Evolutionary conservation across 2,329 filamentous ascomycete genomes (phyloP), one percentile per base, ranked within the genome.

Genomic region (Ophiostoma sp.): DNA sequence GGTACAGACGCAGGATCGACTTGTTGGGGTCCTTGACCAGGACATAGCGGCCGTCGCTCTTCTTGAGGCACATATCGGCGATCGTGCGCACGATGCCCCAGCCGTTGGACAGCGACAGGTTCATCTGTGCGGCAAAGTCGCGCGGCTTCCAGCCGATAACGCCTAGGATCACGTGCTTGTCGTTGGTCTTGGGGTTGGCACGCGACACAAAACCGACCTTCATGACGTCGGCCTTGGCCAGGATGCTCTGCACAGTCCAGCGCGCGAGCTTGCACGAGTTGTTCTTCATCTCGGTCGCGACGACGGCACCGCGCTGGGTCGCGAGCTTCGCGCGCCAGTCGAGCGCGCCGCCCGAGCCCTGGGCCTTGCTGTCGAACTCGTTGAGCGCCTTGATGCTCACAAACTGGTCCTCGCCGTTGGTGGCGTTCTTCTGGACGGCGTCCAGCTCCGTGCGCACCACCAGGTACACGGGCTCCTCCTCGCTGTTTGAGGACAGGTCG

Each of bases 271-370:
- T 99, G 90, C 92, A 96, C 77, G 89, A 93, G 87, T 99, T 99
- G 87, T 99, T 99, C 91, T 99, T 99, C 95, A 99, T 99, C 84
- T 99, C 95, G 12, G 95, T 99, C 27, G 95, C 95, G 40, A 99
- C 91, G 60, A 99, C 94, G 69, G 95, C 95, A 87, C 95, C 95
- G 76, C 95, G 90, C 83, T 97, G 93, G 75, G 89, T 92, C 72
- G 91, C 90, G 70, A 99, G 87, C 86, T 99, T 99, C 74, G 89
- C 90, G 78, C 95, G 87, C 95, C 95, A 99, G 85, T 99, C 95
- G 66, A 99, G 85, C 68, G 95, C 95, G 72, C 94, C 93, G 74
- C 95, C 95, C 73, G 91, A 92, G 74, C 95, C 95, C 78, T 96
- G 93, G 38, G 95, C 95, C 84, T 97, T 97, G 87, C 88, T 93